Evolutionary conservation across 129 eudicot species (phyloP), one percentile per base, ranked within the genome.

Genomic region (Dittrichia graveolens): DNA sequence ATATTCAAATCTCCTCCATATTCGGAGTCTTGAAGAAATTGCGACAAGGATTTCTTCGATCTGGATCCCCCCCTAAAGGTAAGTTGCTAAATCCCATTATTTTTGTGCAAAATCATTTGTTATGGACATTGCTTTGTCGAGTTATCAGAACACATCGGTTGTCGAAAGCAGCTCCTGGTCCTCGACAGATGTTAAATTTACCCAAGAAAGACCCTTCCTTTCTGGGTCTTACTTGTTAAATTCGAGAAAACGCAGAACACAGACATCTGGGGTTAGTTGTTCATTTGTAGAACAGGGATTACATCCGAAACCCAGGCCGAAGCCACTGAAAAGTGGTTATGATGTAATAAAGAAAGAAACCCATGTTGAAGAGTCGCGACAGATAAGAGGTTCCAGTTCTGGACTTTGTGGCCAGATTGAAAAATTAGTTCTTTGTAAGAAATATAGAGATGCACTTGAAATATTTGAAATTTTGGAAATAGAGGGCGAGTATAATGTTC

Each of bases 321-420:
- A 78, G 47, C 89, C 83, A 14, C 39, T 66, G 8, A 67, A 52
- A 65, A 24, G 6, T 31, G 80, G 73, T 3, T 37, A 74, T 54
- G 75, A 61, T 24, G 24, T 61, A 11, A 15, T 52, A 14, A 73
- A 71, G 73, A 73, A 74, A 79, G 68, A 79, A 37, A 49, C 53
- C 12, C 48, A 71, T 44, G 54, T 56, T 16, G 58, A 75, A 52
- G 74, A 80, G 15, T 40, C 72, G 0, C 47, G 41, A 54, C 44
- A 42, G 47, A 40, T 10, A 14, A 52, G 61, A 44, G 60, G 72
- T 40, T 73, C 55, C 38, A 71, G 64, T 71, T 85, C 79, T 31
- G 83, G 90, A 11, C 70, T 92, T 45, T 85, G 89, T 82, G 80
- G 84, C n/a, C 88, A 85, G 83, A 89, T 92, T n/a, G 98, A 92